These are phyloP conservation scores for Solidago caesia DNA, from an alignment of 129 eudicot species.

Conservation along the genomic window DNA sequence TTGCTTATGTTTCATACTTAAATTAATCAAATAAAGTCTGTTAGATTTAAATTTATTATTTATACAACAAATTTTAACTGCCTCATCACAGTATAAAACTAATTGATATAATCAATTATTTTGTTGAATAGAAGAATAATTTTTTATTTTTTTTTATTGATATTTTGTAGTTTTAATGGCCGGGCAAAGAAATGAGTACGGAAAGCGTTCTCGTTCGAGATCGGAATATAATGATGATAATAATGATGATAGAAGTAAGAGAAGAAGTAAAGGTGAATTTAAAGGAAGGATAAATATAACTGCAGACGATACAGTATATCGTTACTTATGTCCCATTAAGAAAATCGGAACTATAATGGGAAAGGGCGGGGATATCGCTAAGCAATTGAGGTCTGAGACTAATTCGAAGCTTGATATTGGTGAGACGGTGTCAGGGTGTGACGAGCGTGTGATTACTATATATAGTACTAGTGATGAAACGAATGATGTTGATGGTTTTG, in stretches of 20 bases:
- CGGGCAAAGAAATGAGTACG: slow-evolving; percentile 60
- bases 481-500: slow-evolving; percentile 55
- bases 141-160: neutral
- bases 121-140: neutral
- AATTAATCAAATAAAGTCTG: no score
- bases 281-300: slow-evolving; percentile 52
- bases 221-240: slow-evolving; percentile 61
- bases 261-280: slow-evolving; percentile 47
- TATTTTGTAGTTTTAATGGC: slow-evolving; percentile 40
- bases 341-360: slow-evolving; percentile 85
- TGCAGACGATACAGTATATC: slow-evolving; percentile 74
- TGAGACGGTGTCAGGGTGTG: slow-evolving; percentile 73
- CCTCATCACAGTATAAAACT: neutral
- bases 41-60: neutral
- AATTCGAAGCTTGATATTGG: slow-evolving; percentile 74
- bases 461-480: slow-evolving; percentile 69
- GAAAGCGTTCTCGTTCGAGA: slow-evolving; percentile 63
- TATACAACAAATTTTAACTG: neutral
- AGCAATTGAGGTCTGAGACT: slow-evolving; percentile 69
- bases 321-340: slow-evolving; percentile 72
- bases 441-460: slow-evolving; percentile 72
- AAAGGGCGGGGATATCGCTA: slow-evolving; percentile 82
- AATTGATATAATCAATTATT: no score
- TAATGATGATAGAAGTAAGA: slow-evolving; percentile 53
- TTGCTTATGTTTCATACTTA: no score